phyloP scores from a whole-genome alignment of 1,284 basidiomycete species.

The Boletus sp. region DNA sequence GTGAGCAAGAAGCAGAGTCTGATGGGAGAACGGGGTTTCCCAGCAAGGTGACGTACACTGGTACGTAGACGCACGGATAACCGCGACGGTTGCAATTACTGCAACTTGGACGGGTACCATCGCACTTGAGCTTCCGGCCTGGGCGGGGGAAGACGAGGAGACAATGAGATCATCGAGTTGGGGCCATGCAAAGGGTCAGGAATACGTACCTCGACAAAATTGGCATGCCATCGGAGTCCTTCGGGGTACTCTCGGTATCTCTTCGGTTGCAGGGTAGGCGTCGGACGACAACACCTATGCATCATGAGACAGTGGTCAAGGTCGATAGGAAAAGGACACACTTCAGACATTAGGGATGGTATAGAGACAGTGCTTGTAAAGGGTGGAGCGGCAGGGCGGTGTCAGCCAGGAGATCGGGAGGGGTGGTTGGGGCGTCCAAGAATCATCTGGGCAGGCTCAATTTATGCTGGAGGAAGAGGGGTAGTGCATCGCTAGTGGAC shows the following conservation, averaged over 20 bases:
- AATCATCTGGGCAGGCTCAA: conserved; percentile 26
- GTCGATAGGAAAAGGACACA: conserved; percentile 17
- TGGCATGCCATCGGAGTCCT: conserved; percentile 60
- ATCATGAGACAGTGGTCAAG: background rate
- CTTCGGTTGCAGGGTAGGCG: conserved; percentile 20
- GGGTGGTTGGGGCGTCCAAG: conserved; percentile 17
- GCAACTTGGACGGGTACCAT: conserved; percentile 56
- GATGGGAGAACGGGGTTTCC: conserved; percentile 5
- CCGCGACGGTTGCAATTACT: conserved; percentile 55
- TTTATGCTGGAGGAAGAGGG: conserved; percentile 36
- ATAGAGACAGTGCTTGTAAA: conserved; percentile 8
- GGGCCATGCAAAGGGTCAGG: background rate
- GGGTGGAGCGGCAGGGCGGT: conserved; percentile 1
- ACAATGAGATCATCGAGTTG: background rate
- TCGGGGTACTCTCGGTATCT: conserved; percentile 47
- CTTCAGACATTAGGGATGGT: conserved; percentile 32
- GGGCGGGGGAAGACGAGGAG: background rate
- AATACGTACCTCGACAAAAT: conserved; percentile 55
- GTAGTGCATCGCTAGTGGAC: conserved; percentile 29
- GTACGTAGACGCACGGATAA: conserved; percentile 52
- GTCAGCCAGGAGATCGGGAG: conserved; percentile 14
- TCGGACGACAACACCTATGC: conserved; percentile 19
- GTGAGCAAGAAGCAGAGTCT: conserved; percentile 17
- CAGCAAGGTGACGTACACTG: conserved; percentile 50
- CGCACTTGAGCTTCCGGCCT: conserved; percentile 66